Conservation (phyloP, 306 rosid genomes). For the Echinosophora koreensis region DNA sequence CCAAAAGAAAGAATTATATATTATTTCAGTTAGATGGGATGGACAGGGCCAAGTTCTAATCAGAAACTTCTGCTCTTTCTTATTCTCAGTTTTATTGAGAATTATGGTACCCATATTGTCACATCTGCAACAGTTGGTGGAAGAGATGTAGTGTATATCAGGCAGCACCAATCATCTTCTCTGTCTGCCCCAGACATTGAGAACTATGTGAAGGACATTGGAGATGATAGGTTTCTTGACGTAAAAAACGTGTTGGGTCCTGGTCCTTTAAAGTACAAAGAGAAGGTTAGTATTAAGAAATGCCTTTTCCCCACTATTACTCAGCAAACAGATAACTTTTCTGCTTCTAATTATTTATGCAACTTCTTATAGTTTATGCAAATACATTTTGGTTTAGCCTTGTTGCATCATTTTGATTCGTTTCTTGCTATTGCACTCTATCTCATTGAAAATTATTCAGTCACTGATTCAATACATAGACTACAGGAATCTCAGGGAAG, state of each 20-base stretch:
- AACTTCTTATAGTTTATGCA: slow-evolving; percentile 30
- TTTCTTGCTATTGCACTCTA: slow-evolving; percentile 29
- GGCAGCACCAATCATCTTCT: slow-evolving; percentile 94
- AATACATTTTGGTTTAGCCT: slow-evolving; percentile 22
- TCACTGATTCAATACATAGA: slow-evolving; percentile 41
- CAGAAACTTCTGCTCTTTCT: slow-evolving; percentile 30
- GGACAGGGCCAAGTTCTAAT: slow-evolving; percentile 42
- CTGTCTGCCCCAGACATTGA: slow-evolving; percentile 79
- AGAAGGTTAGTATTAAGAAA: slow-evolving; percentile 73
- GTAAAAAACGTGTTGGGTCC: slow-evolving; percentile 57
- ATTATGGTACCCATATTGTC: slow-evolving; percentile 93
- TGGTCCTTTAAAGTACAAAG: slow-evolving; percentile 91
- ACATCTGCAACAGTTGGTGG: slow-evolving; percentile 97
- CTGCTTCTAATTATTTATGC: not conserved
- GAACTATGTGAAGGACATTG: slow-evolving; percentile 81
- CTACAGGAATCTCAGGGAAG: slow-evolving; percentile 17
- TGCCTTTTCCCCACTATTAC: not conserved
- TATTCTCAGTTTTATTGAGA: slow-evolving; percentile 91
- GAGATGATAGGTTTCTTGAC: slow-evolving; percentile 80
- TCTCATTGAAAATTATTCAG: not conserved
- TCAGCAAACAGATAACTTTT: not conserved
- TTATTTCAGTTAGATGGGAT: slow-evolving; percentile 28
- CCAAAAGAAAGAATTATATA: slow-evolving; percentile 31
- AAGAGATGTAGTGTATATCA: slow-evolving; percentile 87
- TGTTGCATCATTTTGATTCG: slow-evolving; percentile 16